phyloP scores from a whole-genome alignment of 352 stramenopile genomes.

The Phytophthora sansomeana region DNA sequence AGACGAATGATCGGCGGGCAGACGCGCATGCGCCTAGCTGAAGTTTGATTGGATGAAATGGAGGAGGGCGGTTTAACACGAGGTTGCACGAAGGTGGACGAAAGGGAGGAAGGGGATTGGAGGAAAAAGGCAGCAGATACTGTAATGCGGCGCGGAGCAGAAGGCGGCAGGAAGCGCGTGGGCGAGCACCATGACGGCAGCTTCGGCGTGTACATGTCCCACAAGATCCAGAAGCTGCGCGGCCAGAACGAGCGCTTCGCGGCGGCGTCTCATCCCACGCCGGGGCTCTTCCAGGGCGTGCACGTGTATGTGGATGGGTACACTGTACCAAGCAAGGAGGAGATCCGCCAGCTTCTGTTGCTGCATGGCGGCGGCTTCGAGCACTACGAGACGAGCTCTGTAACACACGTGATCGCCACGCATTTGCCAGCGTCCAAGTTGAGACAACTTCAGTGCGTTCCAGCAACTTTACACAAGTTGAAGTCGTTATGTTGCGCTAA shows the following conservation, averaged over 20 bases:
- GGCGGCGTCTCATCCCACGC: background rate
- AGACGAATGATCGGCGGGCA: slow-evolving; percentile 27
- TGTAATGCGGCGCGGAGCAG: slow-evolving; percentile 32
- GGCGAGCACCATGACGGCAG: slow-evolving; percentile 89
- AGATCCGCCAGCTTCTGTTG: slow-evolving; percentile 83
- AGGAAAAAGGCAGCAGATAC: slow-evolving; percentile 17
- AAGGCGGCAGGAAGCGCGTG: slow-evolving; percentile 49
- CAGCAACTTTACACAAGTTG: slow-evolving; percentile 16
- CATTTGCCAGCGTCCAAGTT: slow-evolving; percentile 88
- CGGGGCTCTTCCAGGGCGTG: slow-evolving; percentile 71
- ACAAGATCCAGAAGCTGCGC: slow-evolving; percentile 93
- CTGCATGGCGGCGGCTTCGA: slow-evolving; percentile 87
- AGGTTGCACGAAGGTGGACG: no score
- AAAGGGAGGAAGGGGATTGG: slow-evolving; percentile 1
- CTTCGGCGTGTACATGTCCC: slow-evolving; percentile 91
- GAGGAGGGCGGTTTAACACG: no score
- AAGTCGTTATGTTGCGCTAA: background rate
- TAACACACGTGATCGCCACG: slow-evolving; percentile 91
- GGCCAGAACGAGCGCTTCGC: slow-evolving; percentile 67
- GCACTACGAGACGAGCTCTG: slow-evolving; percentile 85
- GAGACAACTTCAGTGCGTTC: slow-evolving; percentile 80
- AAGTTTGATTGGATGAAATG: slow-evolving; percentile 16
- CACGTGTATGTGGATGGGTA: slow-evolving; percentile 91
- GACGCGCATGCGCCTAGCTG: slow-evolving; percentile 22
- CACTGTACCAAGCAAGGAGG: slow-evolving; percentile 84